Base-by-base conservation (phyloP, 2,329 filamentous ascomycete species). In the Fusarium incarnatum region DNA sequence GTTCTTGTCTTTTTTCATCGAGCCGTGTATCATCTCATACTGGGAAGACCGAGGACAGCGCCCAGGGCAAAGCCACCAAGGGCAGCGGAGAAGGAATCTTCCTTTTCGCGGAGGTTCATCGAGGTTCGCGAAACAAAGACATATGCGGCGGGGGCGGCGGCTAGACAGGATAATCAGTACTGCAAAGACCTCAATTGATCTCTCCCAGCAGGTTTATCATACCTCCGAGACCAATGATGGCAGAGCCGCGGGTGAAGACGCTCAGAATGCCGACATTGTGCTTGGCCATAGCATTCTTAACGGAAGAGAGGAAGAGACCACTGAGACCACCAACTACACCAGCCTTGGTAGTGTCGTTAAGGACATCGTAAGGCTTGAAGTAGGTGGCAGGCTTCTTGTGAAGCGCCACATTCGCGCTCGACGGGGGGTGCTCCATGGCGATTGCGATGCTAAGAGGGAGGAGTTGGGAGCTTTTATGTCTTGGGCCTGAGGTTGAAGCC, bases 231-330 rank as follows among this genome's bases (percentile, higher is more conserved):
- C 80, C 91, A 77, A 95, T 92, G 52, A 91, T 91, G 77, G 90
- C 85, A 72, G 94, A 94, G 60, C 90, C 91, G 76, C 89, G 89
- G 48, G 92, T 92, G 79, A 98, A 90, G 76, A 97, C 87, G 73
- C 92, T 92, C 84, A 91, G 88, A 67, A 90, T 87, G 75, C 94
- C 93, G 72, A 96, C 85, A 81, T 97, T 97, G 79, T 89, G 87
- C 84, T 90, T 94, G 58, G 91, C 87, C 74, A 98, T 87, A 63
- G 94, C 93, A 84, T 97, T 98, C 84, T 94, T 92, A 72, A 97
- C 86, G 58, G 92, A 91, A 53, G 93, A 91, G 65, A 92, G 79
- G 80, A 94, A 86, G 78, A 92, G 83, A 75, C 94, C 94, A 64
- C 87, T 87, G 64, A 84, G 83, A 76, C 89, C 89, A 66, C 91